phyloP scores from a whole-genome alignment of 768 basidiomycete species.

The Mrakia hoshinonis region DNA sequence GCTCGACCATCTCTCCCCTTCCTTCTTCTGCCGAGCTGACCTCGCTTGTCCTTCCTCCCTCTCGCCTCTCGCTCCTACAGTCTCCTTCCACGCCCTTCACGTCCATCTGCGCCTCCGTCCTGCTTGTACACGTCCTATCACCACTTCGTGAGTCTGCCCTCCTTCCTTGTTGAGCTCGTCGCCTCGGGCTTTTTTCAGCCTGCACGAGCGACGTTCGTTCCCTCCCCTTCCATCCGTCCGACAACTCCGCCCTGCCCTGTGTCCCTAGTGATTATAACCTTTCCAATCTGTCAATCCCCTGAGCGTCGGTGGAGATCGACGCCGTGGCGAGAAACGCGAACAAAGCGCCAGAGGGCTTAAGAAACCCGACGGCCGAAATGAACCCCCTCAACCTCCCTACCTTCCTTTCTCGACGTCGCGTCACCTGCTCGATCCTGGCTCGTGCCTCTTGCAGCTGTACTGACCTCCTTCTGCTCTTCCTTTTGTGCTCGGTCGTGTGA shows the following conservation, averaged over 20 bases:
- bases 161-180: too few species aligned
- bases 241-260: neutral
- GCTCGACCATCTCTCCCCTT: neutral
- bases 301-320: slow-evolving; percentile 14
- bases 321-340: slow-evolving; percentile 12
- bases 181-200: too few species aligned
- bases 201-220: neutral
- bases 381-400: slow-evolving; percentile 6
- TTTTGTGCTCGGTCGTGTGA: neutral
- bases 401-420: slow-evolving; percentile 30
- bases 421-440: neutral
- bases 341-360: slow-evolving; percentile 13
- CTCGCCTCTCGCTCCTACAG: neutral
- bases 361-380: slow-evolving; percentile 7
- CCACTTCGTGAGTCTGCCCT: too few species aligned
- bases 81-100: neutral
- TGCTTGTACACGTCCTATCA: too few species aligned
- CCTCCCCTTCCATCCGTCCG: neutral
- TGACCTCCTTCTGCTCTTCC: neutral
- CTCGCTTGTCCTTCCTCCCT: neutral
- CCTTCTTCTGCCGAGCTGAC: too few species aligned
- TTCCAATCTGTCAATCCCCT: slow-evolving; percentile 22
- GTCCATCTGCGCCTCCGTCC: neutral
- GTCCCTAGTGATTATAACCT: slow-evolving; percentile 5
- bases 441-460: neutral